Base-by-base conservation (phyloP, 2,329 filamentous ascomycete genomes). In the Pseudohalonectria lignicola region DNA sequence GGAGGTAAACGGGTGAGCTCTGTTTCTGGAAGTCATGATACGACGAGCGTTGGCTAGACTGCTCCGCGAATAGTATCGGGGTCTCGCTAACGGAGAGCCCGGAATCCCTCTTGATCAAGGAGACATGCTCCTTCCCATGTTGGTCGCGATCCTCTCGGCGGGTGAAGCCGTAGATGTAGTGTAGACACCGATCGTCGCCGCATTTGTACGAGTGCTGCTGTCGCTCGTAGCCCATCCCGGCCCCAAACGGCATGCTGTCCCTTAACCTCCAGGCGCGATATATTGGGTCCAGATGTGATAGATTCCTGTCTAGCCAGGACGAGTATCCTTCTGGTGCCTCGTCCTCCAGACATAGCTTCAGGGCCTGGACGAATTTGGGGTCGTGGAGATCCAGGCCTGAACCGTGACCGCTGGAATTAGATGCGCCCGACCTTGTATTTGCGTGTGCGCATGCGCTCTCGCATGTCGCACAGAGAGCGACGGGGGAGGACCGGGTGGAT, bases 121-220 rank as follows among this genome's bases (percentile, higher is more conserved):
- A 38, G n/a, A 47, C 43, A 49, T 76, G 71, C 39, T 69, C 59
- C 43, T 57, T 62, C 30, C 60, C 49, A 50, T 77, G 73, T 26
- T 59, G 59, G 39, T 75, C 69, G 37, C 70, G 63, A 43, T 74
- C 71, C 37, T 67, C 57, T 28, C 57, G 58, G 40, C 61, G 66
- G 26, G 59, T 49, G 48, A 76, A 75, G 21, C 73, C 73, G 45
- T 76, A 77, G 28, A 76, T 66, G 52, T 74, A 76, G 51, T 72
- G 66, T 41, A 71, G 54, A 47, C 73, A 77, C 40, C 60, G 60
- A 37, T 74, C 66, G 43, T 75, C 60, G 54, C 60, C 66, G 52
- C 73, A 77, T 51, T 72, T 76, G 52, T 67, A 67, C 10, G 67
- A 67, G 36, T 56, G 54, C 30, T 59, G 55, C 58, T 55, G 31